Evolutionary conservation across 2,329 filamentous ascomycete genomes (phyloP).

Genomic region (Diaporthe sp.): DNA sequence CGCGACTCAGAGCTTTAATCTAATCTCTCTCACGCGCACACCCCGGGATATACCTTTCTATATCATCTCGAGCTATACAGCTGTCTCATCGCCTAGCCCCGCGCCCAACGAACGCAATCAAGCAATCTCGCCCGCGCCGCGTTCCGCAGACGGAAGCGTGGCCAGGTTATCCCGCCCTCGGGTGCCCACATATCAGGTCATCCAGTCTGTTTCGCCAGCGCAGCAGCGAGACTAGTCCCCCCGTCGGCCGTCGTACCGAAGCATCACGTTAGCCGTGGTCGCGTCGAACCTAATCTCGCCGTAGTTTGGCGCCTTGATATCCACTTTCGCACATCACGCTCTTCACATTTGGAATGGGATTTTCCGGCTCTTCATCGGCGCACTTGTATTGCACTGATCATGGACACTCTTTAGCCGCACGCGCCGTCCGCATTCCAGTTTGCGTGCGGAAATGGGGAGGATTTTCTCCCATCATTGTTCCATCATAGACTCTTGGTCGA

Average conservation of each 20-base stretch:
- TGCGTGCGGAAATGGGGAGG: too few species aligned
- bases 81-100: background rate
- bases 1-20: conserved; percentile 26
- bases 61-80: background rate
- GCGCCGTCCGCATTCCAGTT: background rate
- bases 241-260: background rate
- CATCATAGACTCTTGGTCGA: conserved; percentile 2
- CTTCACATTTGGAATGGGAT: background rate
- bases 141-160: background rate
- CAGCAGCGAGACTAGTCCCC: conserved; percentile 16
- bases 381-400: background rate
- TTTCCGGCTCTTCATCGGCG: background rate
- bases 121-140: background rate
- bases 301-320: background rate
- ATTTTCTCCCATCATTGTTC: background rate
- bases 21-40: background rate
- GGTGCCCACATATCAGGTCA: background rate
- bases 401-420: background rate
- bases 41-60: conserved; percentile 1
- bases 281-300: background rate
- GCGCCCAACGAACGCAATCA: too few species aligned
- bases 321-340: background rate
- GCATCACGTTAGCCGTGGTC: background rate
- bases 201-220: background rate
- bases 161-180: conserved; percentile 10